Conservation (phyloP, 169 alveolate genomes). For the Cryptosporidium ryanae region DNA sequence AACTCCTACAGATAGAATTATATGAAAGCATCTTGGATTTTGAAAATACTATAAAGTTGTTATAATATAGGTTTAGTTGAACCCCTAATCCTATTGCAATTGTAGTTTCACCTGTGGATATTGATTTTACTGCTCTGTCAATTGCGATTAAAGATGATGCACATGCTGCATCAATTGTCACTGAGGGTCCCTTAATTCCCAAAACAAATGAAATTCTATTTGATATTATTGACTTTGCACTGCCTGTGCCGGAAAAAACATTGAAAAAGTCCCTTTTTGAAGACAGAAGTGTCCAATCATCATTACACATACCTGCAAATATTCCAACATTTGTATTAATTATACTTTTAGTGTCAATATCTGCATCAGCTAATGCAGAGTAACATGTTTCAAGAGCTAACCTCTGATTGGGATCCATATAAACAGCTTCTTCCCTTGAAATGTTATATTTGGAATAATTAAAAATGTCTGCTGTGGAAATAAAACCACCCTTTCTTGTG, state of each 20-base stretch:
- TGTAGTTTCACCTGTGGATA: conserved; percentile 15
- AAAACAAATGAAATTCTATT: conserved; percentile 54
- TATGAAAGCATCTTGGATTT: conserved; percentile 78
- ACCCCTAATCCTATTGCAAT: conserved; percentile 59
- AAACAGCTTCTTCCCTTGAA: conserved; percentile 63
- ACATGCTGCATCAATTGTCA: conserved; percentile 69
- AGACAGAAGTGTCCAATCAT: conserved; percentile 45
- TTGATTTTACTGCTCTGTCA: conserved; percentile 49
- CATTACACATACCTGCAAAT: conserved; percentile 71
- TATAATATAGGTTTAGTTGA: conserved; percentile 66
- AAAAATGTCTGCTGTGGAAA: conserved; percentile 51
- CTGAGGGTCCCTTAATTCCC: conserved; percentile 56
- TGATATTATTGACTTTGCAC: conserved; percentile 68
- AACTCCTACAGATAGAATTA: conserved; percentile 78
- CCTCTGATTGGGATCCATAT: conserved; percentile 72
- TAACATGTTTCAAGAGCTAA: conserved; percentile 46
- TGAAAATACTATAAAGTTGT: conserved; percentile 69
- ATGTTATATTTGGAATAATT: conserved; percentile 55
- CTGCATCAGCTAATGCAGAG: conserved; percentile 64
- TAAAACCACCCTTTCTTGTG: conserved; percentile 68
- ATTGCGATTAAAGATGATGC: conserved; percentile 70
- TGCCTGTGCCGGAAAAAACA: conserved; percentile 70
- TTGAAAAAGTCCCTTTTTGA: conserved; percentile 50
- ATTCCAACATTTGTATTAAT: conserved; percentile 43
- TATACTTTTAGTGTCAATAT: conserved; percentile 16